Evolutionary conservation across 371 early-diverging fungal genomes (phyloP), one percentile per base, ranked within the genome.

Genomic region (Rhizopus stolonifer): DNA sequence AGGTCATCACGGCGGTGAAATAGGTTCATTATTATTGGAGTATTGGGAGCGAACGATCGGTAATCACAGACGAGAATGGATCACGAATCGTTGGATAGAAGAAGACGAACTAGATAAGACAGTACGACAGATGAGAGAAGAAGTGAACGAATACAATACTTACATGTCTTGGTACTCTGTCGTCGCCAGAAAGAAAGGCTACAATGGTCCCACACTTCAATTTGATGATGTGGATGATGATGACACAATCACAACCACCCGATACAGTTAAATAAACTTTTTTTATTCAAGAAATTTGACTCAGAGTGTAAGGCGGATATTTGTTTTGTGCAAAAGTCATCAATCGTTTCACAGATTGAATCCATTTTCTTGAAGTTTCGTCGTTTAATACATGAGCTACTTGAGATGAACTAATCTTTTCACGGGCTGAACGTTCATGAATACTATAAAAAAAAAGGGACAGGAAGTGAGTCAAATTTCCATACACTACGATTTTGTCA

Each of bases 321-420:
- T 89, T 89, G 26, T 73, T 83, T 67, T 97, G 95, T 0, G 88
- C 87, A 84, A 93, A 98, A 2, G 95, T 94, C 89, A 97, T 96
- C 44, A 97, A 71, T 18, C 98, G 87, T 65, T 98, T 97, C 48
- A 96, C 85, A n/a, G 89, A 84, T 72, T 97, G 99, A 69, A 98
- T 97, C 98, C 98, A 98, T 67, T 96, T 96, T 44, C 99, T 82
- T 53, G 92, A 92, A 0, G 91, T 85, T 73, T 97, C 99, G 58
- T 97, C 96, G 74, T 98, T 98, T 15, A 98, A 81, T n/a, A 92
- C 96, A 67, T 98, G 99, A 2, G 98, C 98, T 3, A 98, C 94
- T 62, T 96, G 92, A 3, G 88, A 86, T 0, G 94, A 83, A 62
- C 84, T 87, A 85, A 98, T 96, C 77, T 94, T 96, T 76, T 96